Conservation (phyloP, 2,329 filamentous ascomycete species). For the Ceratocystis ficicola region DNA sequence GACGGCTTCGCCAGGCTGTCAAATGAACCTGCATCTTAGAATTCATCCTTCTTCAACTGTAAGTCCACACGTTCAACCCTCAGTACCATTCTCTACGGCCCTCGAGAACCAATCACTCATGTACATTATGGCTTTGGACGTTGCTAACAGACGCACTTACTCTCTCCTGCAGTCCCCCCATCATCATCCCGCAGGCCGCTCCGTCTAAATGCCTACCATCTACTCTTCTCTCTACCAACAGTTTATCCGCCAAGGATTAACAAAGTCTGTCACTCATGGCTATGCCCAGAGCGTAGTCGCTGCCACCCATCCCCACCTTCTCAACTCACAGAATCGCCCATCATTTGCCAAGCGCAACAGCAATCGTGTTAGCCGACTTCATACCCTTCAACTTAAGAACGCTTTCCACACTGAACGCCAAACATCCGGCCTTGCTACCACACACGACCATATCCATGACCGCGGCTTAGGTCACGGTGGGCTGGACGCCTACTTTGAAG, state of each 20-base stretch:
- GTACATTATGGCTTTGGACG: too few relatives aligned
- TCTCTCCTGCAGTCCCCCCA: constrained; percentile 33
- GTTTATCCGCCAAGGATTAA: constrained; percentile 92
- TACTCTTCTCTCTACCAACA: constrained; percentile 57
- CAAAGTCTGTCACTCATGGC: constrained; percentile 90
- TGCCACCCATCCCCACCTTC: constrained; percentile 68
- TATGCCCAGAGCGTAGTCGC: constrained; percentile 97
- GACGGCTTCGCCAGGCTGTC: constrained; percentile 67
- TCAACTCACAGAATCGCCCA: constrained; percentile 58
- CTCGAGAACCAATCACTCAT: too few relatives aligned
- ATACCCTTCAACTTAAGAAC: constrained; percentile 53
- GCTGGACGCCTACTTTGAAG: constrained; percentile 83
- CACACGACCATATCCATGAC: constrained; percentile 44
- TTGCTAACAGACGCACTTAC: constrained; percentile 8
- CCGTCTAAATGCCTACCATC: constrained; percentile 78
- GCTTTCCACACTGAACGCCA: constrained; percentile 54
- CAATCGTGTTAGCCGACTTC: constrained; percentile 42
- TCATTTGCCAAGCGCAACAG: constrained; percentile 49
- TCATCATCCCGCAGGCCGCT: constrained; percentile 38
- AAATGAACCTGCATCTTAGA: constrained; percentile 92
- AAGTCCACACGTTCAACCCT: constrained; percentile 25
- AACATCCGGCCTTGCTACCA: constrained; percentile 38
- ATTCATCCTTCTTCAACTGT: constrained; percentile 43
- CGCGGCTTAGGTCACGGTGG: constrained; percentile 41
- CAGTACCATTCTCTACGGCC: background rate